Evolutionary conservation across 2,329 filamentous ascomycete genomes (phyloP).

Genomic region (Ophiocordyceps camponoti-leonardi): DNA sequence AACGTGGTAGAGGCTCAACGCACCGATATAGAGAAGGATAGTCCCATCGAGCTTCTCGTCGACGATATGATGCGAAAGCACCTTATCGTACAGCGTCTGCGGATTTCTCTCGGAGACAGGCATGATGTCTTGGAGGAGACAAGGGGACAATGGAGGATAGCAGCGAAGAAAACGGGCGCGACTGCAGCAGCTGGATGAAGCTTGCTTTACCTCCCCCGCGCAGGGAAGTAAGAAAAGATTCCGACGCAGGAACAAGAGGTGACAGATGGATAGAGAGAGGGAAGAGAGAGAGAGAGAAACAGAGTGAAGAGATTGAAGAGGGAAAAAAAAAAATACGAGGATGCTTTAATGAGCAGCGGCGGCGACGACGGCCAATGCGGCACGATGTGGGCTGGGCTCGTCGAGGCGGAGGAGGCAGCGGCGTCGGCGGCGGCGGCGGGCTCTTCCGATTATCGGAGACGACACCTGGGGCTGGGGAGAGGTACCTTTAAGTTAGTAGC

Average conservation of each 20-base stretch:
- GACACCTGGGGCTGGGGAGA: no score
- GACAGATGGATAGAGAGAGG: not conserved
- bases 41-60: conserved; percentile 92
- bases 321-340: not conserved
- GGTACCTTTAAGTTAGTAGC: no score
- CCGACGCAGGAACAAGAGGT: not conserved
- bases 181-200: not conserved
- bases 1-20: conserved; percentile 10
- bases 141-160: no score
- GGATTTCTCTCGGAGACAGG: conserved; percentile 55
- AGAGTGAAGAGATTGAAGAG: not conserved
- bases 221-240: no score
- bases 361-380: not conserved
- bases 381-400: not conserved
- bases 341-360: not conserved
- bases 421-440: not conserved
- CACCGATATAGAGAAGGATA: conserved; percentile 82
- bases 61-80: conserved; percentile 85
- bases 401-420: no score
- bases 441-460: not conserved
- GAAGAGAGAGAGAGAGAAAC: not conserved
- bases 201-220: not conserved
- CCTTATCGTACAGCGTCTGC: conserved; percentile 93
- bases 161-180: no score
- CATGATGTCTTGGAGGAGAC: conserved; percentile 32